phyloP scores from a whole-genome alignment of 192 early-diverging fungal species.

The Mortierella antarctica region DNA sequence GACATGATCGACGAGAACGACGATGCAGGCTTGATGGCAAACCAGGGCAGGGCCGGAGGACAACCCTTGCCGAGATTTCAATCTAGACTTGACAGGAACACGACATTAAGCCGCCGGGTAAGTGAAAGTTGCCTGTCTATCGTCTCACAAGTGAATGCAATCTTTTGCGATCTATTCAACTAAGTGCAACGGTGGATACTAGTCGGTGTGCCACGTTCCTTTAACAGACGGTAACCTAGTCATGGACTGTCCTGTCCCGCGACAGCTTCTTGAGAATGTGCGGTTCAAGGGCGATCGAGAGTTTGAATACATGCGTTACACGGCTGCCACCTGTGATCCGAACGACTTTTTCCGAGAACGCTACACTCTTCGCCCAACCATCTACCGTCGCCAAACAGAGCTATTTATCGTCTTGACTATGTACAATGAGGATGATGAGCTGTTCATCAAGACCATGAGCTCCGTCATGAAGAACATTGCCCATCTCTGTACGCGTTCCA shows the following conservation, averaged over 20 bases:
- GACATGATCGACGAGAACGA: constrained; percentile 39
- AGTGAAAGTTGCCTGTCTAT: background rate
- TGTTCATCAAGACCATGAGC: constrained; percentile 91
- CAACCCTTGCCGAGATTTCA: constrained; percentile 17
- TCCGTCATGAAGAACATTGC: constrained; percentile 94
- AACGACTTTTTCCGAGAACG: constrained; percentile 67
- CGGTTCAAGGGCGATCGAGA: constrained; percentile 66
- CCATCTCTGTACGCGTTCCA: constrained; percentile 84
- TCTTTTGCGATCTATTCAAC: background rate
- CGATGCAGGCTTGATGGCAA: constrained; percentile 22
- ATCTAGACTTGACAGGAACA: constrained; percentile 39
- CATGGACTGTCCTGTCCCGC: constrained; percentile 75
- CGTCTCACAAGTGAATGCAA: background rate
- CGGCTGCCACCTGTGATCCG: constrained; percentile 76
- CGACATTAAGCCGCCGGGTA: constrained; percentile 52
- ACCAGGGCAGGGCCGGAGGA: constrained; percentile 42
- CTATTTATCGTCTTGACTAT: constrained; percentile 78
- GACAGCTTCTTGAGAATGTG: constrained; percentile 65
- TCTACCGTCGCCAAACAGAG: constrained; percentile 67
- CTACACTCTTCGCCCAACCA: constrained; percentile 71
- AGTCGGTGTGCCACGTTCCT: constrained; percentile 58
- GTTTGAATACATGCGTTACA: constrained; percentile 83
- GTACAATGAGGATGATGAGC: constrained; percentile 83
- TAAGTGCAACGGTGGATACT: background rate
- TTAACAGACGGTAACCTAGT: constrained; percentile 77